Base-by-base conservation (phyloP, 1,284 basidiomycete genomes). In the Malassezia equina region DNA sequence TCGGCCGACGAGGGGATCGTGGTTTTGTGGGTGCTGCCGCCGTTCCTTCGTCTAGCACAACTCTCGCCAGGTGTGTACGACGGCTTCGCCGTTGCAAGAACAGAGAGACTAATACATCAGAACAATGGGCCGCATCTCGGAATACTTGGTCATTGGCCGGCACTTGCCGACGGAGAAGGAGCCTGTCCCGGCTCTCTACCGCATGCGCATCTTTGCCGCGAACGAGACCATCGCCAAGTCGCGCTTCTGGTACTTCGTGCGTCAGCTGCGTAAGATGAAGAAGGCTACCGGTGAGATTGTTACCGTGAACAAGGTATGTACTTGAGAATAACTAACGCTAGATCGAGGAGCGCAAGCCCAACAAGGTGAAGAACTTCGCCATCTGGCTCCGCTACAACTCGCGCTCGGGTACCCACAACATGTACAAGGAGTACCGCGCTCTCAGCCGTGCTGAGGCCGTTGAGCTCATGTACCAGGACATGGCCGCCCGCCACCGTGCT, bases 161-260 rank as follows among this genome's bases (percentile, higher is more conserved):
- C 90, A 93, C 78, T 81, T 96, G 75, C 93, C 93, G 75, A 91
- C 90, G 57, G 89, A 91, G 80, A 77, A 82, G 66, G 88, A 95
- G 69, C 88, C 89, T 57, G 86, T 82, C 64, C 93, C 93, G 65
- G 95, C 96, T 81, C 87, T 90, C 77, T 96, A 88, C 83, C 88
- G 94, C 74, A 98, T 98, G 93, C 86, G 93, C 77, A 95, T 98
- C 78, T 98, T 98, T 76, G 93, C 94, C 64, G 88, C 88, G 69
- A 98, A 98, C 78, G 90, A 94, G 69, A 80, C 95, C 66, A 89
- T 98, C 71, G 94, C 94, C 75, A 96, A 98, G 82, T 94, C 88
- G 59, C 86, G 93, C 63, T 98, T 94, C 86, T 98, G 94, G 93
- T 98, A 96, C 82, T 98, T 94, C 84, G 82, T 98, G 66, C 90